Percentiles rank a stretch among this genome's conserved stretches.
phyloP scores from a whole-genome alignment of 2,329 filamentous ascomycete genomes.

The Paraconiothyrium sp. region DNA sequence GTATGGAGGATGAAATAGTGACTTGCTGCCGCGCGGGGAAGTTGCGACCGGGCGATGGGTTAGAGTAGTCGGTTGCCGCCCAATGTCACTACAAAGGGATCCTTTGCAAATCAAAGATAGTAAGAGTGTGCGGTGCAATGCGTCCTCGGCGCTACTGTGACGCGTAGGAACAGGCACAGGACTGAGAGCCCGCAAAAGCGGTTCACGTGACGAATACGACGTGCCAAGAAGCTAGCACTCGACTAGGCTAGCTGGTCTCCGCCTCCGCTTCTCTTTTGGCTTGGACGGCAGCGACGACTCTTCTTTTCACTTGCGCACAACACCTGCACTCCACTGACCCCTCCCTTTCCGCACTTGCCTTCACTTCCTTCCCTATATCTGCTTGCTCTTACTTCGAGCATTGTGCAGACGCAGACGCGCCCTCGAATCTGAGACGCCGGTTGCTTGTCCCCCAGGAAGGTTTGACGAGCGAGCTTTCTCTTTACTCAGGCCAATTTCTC shows the following conservation, averaged over 20 bases:
- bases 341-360: conserved; percentile 28
- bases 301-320: conserved; percentile 31
- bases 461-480: conserved; percentile 53
- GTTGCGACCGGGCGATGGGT: conserved; percentile 7
- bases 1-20: neutral
- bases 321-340: conserved; percentile 25
- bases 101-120: neutral
- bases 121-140: neutral
- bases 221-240: conserved; percentile 26
- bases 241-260: conserved; percentile 20
- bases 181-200: neutral
- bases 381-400: conserved; percentile 28
- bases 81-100: neutral
- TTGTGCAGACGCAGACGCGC: conserved; percentile 29
- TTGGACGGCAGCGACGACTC: conserved; percentile 23
- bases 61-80: neutral
- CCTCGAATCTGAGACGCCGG: conserved; percentile 34
- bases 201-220: conserved; percentile 20
- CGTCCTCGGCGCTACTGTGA: neutral
- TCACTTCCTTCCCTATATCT: conserved; percentile 25
- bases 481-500: conserved; percentile 48
- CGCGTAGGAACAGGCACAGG: neutral
- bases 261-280: conserved; percentile 28
- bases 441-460: conserved; percentile 44
- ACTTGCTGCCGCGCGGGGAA: conserved; percentile 9